Base-by-base conservation (phyloP, 2,329 filamentous ascomycete species). In the Penicillium sp. region DNA sequence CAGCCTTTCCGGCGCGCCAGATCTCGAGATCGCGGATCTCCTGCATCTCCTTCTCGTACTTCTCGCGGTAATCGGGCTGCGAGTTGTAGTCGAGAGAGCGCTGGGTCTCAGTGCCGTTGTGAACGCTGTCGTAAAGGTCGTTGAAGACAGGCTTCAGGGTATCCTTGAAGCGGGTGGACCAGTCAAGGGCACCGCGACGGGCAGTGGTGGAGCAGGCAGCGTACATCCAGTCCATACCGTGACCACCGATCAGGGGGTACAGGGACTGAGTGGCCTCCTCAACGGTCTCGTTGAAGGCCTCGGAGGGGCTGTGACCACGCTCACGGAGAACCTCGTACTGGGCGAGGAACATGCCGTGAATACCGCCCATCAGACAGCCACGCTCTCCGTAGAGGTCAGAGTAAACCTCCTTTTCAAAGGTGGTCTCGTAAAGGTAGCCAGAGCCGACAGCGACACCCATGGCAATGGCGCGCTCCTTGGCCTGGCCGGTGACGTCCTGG, bases 191-290 rank as follows among this genome's bases (percentile, higher is more conserved):
- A 80, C 94, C 94, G 75, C 94, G 92, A 74, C 94, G 91, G 74
- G 94, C 94, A 57, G 94, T 99, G 75, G 94, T 99, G 63, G 93
- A 97, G 89, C 94, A 99, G 67, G 94, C 94, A 77, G 93, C 92
- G 84, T 95, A 99, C 94, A 99, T 99, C 91, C 95, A 99, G 84
- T 99, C 94, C 94, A 99, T 97, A 74, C 94, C 94, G 81, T 97
- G 89, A 80, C 85, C 86, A 74, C 93, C 94, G 73, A 99, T 99
- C 74, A 99, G 85, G 64, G 94, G 94, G 86, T 99, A 99, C 74
- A 99, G 84, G 67, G 86, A 91, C 86, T 99, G 94, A 50, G 94
- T 99, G 65, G 94, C 94, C 86, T 99, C 94, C 86, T 99, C 94
- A 67, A 99, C 94, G 67, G 94, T 99, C 91, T 99, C 94, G 87